phyloP scores from a whole-genome alignment of 805 yeast genomes.

The Clavispora carvajalis region DNA sequence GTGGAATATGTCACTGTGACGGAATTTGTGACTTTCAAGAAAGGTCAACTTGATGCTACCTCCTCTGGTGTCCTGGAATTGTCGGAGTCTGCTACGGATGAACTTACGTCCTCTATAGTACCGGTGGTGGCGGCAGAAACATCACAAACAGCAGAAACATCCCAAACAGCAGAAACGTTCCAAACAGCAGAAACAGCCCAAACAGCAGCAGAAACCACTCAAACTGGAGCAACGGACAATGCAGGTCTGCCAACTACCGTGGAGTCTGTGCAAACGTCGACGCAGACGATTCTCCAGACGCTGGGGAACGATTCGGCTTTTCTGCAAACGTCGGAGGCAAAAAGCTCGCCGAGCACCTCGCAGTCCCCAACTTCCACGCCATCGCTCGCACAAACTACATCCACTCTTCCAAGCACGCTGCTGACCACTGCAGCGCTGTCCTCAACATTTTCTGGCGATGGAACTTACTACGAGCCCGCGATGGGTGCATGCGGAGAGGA shows the following conservation, averaged over 20 bases:
- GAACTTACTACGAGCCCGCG: constrained; percentile 44
- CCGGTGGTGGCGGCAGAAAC: background rate
- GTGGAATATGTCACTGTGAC: constrained; percentile 11
- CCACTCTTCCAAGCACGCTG: constrained; percentile 7
- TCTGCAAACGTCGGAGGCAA: too few relatives aligned
- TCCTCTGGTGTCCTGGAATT: background rate
- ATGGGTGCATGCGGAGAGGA: constrained; percentile 53
- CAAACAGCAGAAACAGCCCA: too few relatives aligned
- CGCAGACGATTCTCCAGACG: too few relatives aligned
- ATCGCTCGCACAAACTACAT: constrained; percentile 4
- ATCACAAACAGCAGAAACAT: too few relatives aligned
- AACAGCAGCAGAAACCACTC: too few relatives aligned
- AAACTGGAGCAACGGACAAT: too few relatives aligned
- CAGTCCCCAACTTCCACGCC: too few relatives aligned
- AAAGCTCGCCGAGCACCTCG: too few relatives aligned
- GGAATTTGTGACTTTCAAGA: constrained; percentile 7
- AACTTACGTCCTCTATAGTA: background rate
- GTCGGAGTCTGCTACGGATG: background rate
- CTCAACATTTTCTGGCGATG: constrained; percentile 33
- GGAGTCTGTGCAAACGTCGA: too few relatives aligned
- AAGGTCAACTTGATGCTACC: background rate
- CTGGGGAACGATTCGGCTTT: too few relatives aligned
- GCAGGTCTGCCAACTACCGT: too few relatives aligned
- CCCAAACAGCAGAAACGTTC: too few relatives aligned
- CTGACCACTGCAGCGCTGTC: constrained; percentile 5